phyloP scores from a whole-genome alignment of 2,329 filamentous ascomycete species.

The Pseudogymnoascus sp. region DNA sequence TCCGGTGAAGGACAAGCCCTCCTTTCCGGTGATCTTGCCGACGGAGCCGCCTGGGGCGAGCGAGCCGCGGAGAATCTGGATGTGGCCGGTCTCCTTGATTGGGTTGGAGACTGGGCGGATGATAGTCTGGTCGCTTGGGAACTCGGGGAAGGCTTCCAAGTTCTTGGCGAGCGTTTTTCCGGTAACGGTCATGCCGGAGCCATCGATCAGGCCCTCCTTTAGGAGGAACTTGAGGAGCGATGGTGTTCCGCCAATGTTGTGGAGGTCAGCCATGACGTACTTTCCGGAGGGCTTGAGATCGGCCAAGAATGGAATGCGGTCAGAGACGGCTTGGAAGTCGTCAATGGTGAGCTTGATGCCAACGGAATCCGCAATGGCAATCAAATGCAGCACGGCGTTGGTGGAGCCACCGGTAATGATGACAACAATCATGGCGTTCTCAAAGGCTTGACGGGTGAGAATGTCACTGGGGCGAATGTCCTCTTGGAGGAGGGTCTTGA shows the following conservation, averaged over 20 bases:
- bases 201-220: slow-evolving; percentile 50
- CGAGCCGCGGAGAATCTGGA: slow-evolving; percentile 64
- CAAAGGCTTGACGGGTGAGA: slow-evolving; percentile 71
- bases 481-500: slow-evolving; percentile 66
- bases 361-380: slow-evolving; percentile 75
- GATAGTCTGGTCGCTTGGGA: slow-evolving; percentile 62
- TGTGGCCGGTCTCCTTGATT: slow-evolving; percentile 63
- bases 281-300: slow-evolving; percentile 73
- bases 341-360: slow-evolving; percentile 77
- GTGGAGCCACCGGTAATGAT: slow-evolving; percentile 79
- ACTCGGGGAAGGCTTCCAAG: slow-evolving; percentile 50
- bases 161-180: slow-evolving; percentile 53
- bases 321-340: slow-evolving; percentile 76
- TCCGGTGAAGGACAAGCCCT: slow-evolving; percentile 59
- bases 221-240: slow-evolving; percentile 50
- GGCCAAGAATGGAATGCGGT: slow-evolving; percentile 71
- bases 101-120: slow-evolving; percentile 61
- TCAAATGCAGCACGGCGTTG: slow-evolving; percentile 77
- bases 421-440: slow-evolving; percentile 77
- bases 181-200: slow-evolving; percentile 53
- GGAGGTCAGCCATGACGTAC: slow-evolving; percentile 53
- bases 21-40: slow-evolving; percentile 71
- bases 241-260: slow-evolving; percentile 50
- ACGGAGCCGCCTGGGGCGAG: slow-evolving; percentile 64
- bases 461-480: slow-evolving; percentile 73